Base-by-base conservation (phyloP, 2,329 filamentous ascomycete genomes). In the Hypoxylon sp. region DNA sequence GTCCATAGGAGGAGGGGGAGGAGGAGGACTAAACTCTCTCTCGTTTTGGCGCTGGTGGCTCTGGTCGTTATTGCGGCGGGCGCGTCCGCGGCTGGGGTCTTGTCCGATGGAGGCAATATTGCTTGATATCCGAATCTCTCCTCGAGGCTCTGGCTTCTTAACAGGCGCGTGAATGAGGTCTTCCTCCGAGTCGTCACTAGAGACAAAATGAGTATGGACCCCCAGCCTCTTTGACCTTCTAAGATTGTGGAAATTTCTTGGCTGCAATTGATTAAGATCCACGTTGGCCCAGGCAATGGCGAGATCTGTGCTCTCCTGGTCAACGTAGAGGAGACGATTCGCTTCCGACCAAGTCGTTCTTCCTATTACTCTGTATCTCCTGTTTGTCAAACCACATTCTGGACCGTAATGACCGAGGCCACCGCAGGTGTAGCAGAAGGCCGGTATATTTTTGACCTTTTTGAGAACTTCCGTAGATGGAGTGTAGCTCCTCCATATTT, bases 401-500 rank as follows among this genome's bases (percentile, higher is more conserved):
- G 83, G 80, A 1, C 86, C 85, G 73, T 84, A 90, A 75, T 91
- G 89, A 5, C 82, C 82, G 28, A 79, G 73, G 13, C 75, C 76
- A 25, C 87, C 89, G 72, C 89, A 91, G 36, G 75, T 76, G 63
- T 87, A 88, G 77, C 89, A 91, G 58, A 82, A 85, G 0, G 82
- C 78, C 0, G 82, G 81, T 19, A 91, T 81, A 30, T 77, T 76
- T 52, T 78, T 79, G 41, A 90, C 86, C 65, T 82, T 87, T 63
- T 80, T 78, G 13, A 77, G 77, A 14, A 78, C 74, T 9, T 78
- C 57, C 3, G 48, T 72, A 13, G 79, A 76, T 1, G 81, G 82
- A 11, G 79, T 76, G 74, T 85, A 90, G 17, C 83, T 87, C 63
- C 85, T 82, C 89, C 89, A 93, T 23, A 90, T 79, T 51, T 83